A percentile compares a stretch with the other conserved stretches of the same genome.
Conservation (phyloP, 495 filamentous ascomycete genomes). For the Penicillium macrosclerotiorum region DNA sequence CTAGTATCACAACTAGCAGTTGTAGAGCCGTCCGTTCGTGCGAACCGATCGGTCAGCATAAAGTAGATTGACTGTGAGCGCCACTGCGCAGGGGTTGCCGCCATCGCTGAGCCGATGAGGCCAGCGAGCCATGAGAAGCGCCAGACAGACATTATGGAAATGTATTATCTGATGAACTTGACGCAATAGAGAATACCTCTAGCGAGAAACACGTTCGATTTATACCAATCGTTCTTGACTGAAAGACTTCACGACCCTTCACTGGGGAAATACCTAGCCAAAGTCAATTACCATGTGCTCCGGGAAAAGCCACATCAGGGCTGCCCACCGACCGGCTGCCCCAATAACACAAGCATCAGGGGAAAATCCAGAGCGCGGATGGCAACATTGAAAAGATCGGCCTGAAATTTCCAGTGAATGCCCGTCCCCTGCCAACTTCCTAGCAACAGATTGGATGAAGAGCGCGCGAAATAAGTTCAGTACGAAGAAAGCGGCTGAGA, state of each 20-base stretch:
- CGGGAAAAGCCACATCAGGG: not conserved
- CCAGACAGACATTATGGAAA: constrained; percentile 11
- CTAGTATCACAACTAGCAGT: constrained; percentile 50
- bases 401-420: constrained; percentile 21
- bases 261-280: not conserved
- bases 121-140: constrained; percentile 16
- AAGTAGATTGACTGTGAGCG: constrained; percentile 69
- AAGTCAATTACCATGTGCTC: not conserved
- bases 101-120: constrained; percentile 26
- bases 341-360: not conserved
- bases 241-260: not conserved
- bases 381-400: constrained; percentile 1
- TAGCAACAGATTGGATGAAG: not conserved
- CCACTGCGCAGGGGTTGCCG: constrained; percentile 53
- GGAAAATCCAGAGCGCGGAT: no score
- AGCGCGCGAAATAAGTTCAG: not conserved
- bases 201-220: not conserved
- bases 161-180: not conserved
- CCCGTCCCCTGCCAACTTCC: constrained; percentile 15
- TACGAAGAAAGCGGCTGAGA: not conserved
- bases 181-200: not conserved
- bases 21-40: constrained; percentile 62
- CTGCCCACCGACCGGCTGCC: not conserved
- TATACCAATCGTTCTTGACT: not conserved
- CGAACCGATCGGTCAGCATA: constrained; percentile 74